Base-by-base conservation (phyloP, 345 rosid species). In the Brassica nigra region DNA sequence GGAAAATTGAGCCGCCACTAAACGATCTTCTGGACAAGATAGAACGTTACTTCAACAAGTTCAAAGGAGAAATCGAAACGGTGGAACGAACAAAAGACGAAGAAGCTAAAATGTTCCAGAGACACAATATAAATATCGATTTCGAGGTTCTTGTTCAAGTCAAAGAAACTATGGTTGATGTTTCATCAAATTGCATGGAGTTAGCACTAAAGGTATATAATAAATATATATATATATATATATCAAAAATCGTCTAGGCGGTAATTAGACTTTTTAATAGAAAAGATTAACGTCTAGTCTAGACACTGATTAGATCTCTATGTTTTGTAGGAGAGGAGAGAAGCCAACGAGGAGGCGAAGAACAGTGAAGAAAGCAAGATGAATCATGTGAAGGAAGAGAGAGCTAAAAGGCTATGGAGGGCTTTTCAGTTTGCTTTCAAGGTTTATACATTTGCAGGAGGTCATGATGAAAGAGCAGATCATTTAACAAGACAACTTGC, bases 141-240 rank as follows among this genome's bases (percentile, higher is more conserved):
- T 88, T 88, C 76, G 67, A 81, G 70, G 82, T 87, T 52, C 82
- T 91, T 31, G 80, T 75, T 20, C 84, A 77, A 39, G 85, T 91
- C 49, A 91, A 91, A 81, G 93, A 91, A 77, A 69, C 86, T 1
- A 83, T 88, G 89, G 91, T 91, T 57, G 93, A 89, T 85, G 87
- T 91, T 80, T 91, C 95, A 67, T 91, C 95, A 28, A 84, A 85
- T 66, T 89, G 90, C 82, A 86, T 91, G 88, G 93, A 88, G 81
- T 71, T 86, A 67, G 90, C 88, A 49, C 82, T 91, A 27, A 85
- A 81, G 93, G 95, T 89, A 81, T 23, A 23, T 23, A 23, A 23
- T 23, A 23, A 23, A 23, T 23, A 23, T 23, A 23, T 23, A 23
- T 23, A 23, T 23, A 23, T 23, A 23, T 23, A 23, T 23, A 23